Conservation (phyloP, 768 basidiomycete genomes). For the Inosperma sp. region DNA sequence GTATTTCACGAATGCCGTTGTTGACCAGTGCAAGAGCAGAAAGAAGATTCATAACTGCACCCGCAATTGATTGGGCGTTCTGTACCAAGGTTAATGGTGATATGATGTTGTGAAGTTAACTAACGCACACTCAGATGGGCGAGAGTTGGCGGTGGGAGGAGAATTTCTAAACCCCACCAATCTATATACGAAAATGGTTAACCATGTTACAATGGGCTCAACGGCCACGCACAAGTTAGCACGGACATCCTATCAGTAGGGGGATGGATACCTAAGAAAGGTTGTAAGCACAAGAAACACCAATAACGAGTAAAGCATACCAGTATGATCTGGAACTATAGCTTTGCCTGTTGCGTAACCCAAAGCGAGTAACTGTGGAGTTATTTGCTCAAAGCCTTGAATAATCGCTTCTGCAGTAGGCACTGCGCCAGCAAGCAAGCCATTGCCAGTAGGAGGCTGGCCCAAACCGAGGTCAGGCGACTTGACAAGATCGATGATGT, state of each 20-base stretch:
- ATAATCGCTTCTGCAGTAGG: conserved; percentile 72
- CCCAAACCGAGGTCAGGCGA: conserved; percentile 68
- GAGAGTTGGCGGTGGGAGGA: conserved; percentile 69
- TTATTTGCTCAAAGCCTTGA: conserved; percentile 63
- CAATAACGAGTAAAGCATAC: conserved; percentile 22
- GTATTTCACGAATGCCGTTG: conserved; percentile 74
- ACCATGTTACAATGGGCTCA: not conserved
- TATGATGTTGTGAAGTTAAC: no score
- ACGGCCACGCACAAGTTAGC: conserved; percentile 59
- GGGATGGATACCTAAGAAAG: conserved; percentile 50
- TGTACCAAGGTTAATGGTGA: conserved; percentile 21
- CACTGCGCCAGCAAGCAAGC: conserved; percentile 68
- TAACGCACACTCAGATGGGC: conserved; percentile 51
- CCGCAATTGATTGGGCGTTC: conserved; percentile 57
- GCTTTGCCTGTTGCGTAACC: conserved; percentile 71
- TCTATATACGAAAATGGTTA: conserved; percentile 39
- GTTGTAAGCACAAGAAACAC: not conserved
- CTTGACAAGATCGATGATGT: conserved; percentile 54
- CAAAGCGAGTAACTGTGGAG: conserved; percentile 71
- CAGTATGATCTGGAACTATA: conserved; percentile 62
- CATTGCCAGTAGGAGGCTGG: conserved; percentile 62
- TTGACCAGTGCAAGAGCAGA: conserved; percentile 66
- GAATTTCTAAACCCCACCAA: conserved; percentile 87
- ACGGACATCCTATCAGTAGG: conserved; percentile 75
- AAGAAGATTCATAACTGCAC: conserved; percentile 66